These are phyloP conservation scores for Panaeolus cyanescens DNA, from an alignment of 768 basidiomycete species.

Conservation along the genomic window DNA sequence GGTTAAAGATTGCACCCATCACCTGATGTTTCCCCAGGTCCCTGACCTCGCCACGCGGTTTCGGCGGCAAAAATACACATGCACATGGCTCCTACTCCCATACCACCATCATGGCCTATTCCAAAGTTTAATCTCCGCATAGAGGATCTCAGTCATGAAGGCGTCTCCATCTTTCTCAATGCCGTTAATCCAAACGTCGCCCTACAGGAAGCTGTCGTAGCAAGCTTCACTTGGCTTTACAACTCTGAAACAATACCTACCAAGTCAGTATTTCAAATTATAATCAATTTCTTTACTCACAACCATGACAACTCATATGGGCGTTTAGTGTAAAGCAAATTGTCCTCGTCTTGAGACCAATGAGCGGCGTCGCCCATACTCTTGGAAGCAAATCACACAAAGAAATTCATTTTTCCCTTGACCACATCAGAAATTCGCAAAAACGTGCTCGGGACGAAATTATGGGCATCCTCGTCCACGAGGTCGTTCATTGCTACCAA, in stretches of 20 bases:
- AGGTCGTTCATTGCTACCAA: constrained; percentile 82
- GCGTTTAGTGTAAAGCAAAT: constrained; percentile 51
- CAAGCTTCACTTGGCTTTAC: constrained; percentile 49
- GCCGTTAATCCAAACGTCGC: constrained; percentile 44
- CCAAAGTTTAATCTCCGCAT: constrained; percentile 58
- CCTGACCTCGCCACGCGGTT: constrained; percentile 3
- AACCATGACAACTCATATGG: constrained; percentile 9
- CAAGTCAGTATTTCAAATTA: constrained; percentile 25
- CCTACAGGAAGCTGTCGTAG: constrained; percentile 46
- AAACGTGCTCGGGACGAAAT: constrained; percentile 60
- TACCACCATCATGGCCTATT: constrained; percentile 44
- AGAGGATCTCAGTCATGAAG: constrained; percentile 62
- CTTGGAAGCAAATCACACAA: constrained; percentile 56
- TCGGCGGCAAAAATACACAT: constrained; percentile 14
- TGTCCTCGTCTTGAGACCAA: constrained; percentile 59
- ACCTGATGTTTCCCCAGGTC: constrained; percentile 15
- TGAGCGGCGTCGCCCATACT: constrained; percentile 75
- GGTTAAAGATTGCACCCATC: constrained; percentile 15
- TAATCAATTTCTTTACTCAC: constrained; percentile 7
- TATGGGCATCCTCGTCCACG: constrained; percentile 69
- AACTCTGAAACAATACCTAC: constrained; percentile 37
- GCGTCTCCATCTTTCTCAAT: constrained; percentile 56
- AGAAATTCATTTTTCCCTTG: constrained; percentile 73
- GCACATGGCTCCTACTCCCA: constrained; percentile 30
- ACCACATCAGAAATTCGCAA: constrained; percentile 52